phyloP scores from a whole-genome alignment of 192 early-diverging fungal species.

The Backusella circina region DNA sequence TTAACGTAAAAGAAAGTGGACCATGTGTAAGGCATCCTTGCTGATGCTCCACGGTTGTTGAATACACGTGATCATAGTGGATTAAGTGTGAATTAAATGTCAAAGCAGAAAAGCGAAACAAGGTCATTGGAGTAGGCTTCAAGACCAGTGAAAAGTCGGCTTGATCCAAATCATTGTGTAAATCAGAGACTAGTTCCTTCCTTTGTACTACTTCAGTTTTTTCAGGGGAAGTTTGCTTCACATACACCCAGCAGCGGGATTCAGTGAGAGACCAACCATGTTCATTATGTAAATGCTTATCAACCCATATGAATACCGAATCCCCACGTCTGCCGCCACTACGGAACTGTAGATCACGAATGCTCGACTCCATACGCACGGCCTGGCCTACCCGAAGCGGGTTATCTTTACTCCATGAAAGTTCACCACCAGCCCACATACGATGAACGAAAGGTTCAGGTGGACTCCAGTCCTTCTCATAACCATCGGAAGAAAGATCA shows the following conservation, averaged over 20 bases:
- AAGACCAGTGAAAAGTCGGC: not conserved
- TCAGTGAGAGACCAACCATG: constrained; percentile 62
- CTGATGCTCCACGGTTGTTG: constrained; percentile 3
- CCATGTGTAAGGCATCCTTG: constrained; percentile 17
- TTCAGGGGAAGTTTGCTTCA: not conserved
- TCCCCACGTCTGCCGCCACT: constrained; percentile 44
- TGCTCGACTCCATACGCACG: constrained; percentile 53
- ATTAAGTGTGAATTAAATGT: constrained; percentile 15
- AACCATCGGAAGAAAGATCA: constrained; percentile 76
- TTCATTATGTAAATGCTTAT: constrained; percentile 59
- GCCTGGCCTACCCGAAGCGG: constrained; percentile 60
- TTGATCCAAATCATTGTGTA: not conserved
- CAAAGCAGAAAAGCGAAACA: constrained; percentile 13
- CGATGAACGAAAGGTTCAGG: constrained; percentile 73
- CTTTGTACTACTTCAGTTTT: not conserved
- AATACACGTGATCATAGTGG: constrained; percentile 12
- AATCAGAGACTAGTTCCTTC: not conserved
- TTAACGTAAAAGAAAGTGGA: constrained; percentile 2
- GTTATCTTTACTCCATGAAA: constrained; percentile 57
- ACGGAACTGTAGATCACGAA: constrained; percentile 56
- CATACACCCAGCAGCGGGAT: constrained; percentile 66
- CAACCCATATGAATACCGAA: constrained; percentile 68
- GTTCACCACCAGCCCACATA: constrained; percentile 86
- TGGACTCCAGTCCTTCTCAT: constrained; percentile 70
- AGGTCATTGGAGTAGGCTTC: not conserved